Conservation (phyloP, 2,329 filamentous ascomycete genomes). For the Paecilomyces niveus region DNA sequence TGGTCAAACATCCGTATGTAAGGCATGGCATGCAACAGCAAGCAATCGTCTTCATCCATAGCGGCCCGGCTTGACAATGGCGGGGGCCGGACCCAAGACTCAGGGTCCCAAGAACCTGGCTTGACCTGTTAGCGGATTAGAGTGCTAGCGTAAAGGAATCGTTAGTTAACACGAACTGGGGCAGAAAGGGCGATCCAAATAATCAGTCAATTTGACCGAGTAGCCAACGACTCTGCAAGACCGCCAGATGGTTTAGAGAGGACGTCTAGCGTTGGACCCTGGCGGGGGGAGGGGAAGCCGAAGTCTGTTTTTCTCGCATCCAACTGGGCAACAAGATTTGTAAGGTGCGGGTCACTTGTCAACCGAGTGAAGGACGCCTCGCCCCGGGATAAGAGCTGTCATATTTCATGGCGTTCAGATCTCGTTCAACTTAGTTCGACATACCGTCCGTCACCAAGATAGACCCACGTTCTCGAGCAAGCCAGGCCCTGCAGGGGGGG, state of each 20-base stretch:
- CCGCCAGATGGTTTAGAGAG: not conserved
- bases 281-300: not conserved
- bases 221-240: not conserved
- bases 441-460: not conserved
- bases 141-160: not conserved
- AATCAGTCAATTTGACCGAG: not conserved
- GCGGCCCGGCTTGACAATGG: not conserved
- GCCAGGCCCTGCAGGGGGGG: not conserved
- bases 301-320: not conserved
- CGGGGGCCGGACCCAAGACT: not conserved
- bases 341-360: not conserved
- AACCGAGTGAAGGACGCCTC: not conserved
- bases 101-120: not conserved
- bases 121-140: not conserved
- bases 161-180: not conserved
- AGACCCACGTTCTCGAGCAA: not conserved
- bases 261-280: not conserved
- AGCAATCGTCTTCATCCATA: not conserved
- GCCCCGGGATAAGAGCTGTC: conserved; percentile 5
- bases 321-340: not conserved
- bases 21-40: not conserved
- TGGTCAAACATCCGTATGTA: not conserved
- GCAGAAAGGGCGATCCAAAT: not conserved
- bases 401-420: conserved; percentile 5
- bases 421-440: not conserved